Base-by-base conservation (phyloP, 2,329 filamentous ascomycete genomes). In the Alternaria triticina region DNA sequence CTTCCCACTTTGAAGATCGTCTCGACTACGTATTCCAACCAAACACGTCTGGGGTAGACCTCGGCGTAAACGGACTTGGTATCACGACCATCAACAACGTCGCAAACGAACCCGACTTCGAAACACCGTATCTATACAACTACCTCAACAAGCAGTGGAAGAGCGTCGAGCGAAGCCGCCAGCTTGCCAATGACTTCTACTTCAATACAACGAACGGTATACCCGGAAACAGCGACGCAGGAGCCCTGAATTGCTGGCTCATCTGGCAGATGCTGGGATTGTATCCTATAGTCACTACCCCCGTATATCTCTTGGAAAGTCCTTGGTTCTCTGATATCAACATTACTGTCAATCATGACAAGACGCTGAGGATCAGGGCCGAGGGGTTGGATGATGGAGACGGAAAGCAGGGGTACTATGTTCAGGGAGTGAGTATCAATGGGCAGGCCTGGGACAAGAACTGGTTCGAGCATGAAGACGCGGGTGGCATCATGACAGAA, bases 381-480 rank as follows among this genome's bases (percentile, higher is more conserved):
- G 68, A 76, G 13, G 72, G 75, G 0, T 57, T 79, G 6, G 73
- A 78, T 46, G 77, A 79, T 6, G 82, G 83, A 0, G 69, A 86
- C 12, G 80, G 79, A 2, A 74, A 79, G 4, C 72, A 83, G 3
- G 82, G 82, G 3, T 84, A 82, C 45, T 89, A 84, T 62, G 83
- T 89, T 6, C 85, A 88, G 68, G 81, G 80, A 3, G 77, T 88
- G 1, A 84, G 77, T 58, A 83, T 88, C 40, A 88, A 88, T 61
- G 86, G 85, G 0, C 61, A 84, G 57, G 3, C 59, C 0, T 88
- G 86, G 86, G 69, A 78, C 1, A 83, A 81, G 76, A 88, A 86
- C 57, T 88, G 86, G 86, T 80, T 88, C 17, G 80, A 83, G 59
- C 86, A 88, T 71, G 80, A 82, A 1, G 84, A 88, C 70, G 73